Evolutionary conservation across 2,329 filamentous ascomycete species (phyloP).

Genomic region (Paraphaeosphaeria sporulosa): DNA sequence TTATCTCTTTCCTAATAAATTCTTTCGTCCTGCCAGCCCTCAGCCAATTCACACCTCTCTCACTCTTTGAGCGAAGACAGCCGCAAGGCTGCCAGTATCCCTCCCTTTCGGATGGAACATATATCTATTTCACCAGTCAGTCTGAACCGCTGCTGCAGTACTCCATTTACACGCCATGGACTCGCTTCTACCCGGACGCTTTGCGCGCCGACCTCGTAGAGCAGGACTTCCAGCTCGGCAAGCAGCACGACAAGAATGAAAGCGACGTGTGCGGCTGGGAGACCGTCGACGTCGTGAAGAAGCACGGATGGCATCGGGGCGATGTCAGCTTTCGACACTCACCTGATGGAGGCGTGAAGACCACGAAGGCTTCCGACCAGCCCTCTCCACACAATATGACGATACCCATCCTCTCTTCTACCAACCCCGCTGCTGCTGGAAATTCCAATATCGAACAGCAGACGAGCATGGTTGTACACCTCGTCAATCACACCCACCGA

Average conservation of each 20-base stretch:
- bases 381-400: background rate
- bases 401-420: background rate
- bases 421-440: background rate
- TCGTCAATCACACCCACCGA: background rate
- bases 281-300: slow-evolving; percentile 5
- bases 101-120: slow-evolving; percentile 7
- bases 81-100: slow-evolving; percentile 15
- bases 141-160: slow-evolving; percentile 1
- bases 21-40: background rate
- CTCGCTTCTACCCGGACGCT: slow-evolving; percentile 11
- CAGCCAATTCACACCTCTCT: background rate
- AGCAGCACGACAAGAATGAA: background rate
- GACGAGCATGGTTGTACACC: background rate
- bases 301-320: slow-evolving; percentile 10
- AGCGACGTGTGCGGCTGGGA: slow-evolving; percentile 15
- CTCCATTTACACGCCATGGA: slow-evolving; percentile 17
- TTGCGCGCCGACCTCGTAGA: slow-evolving; percentile 11
- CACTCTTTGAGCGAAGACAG: slow-evolving; percentile 1
- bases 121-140: slow-evolving; percentile 17
- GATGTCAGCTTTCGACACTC: slow-evolving; percentile 7
- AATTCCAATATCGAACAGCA: background rate
- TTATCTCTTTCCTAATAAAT: background rate
- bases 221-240: slow-evolving; percentile 10
- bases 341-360: background rate
- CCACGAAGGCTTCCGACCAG: background rate